phyloP scores from a whole-genome alignment of 768 basidiomycete species.

The Suillus subaureus region DNA sequence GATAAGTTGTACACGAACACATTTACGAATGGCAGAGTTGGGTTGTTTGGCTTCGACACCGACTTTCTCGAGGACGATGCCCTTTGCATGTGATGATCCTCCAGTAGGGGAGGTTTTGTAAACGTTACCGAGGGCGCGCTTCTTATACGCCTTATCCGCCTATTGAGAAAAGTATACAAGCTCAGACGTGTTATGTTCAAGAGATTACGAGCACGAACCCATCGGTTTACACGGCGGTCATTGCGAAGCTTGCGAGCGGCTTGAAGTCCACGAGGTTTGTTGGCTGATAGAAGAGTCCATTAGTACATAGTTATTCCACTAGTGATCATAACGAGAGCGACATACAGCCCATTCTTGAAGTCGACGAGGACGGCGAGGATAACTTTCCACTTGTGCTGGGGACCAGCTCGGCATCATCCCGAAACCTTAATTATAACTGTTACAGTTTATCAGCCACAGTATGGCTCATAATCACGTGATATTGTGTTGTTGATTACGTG shows the following conservation, averaged over 20 bases:
- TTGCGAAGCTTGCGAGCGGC: constrained; percentile 98
- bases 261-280: constrained; percentile 99
- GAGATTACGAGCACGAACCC: constrained; percentile 59
- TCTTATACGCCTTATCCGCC: constrained; percentile 99
- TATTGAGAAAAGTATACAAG: constrained; percentile 30
- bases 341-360: constrained; percentile 85
- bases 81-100: constrained; percentile 99
- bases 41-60: constrained; percentile 99
- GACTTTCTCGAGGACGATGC: constrained; percentile 99
- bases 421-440: constrained; percentile 46
- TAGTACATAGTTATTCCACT: background rate
- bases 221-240: constrained; percentile 93
- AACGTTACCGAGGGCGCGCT: constrained; percentile 97
- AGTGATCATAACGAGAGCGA: constrained; percentile 30
- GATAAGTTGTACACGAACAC: constrained; percentile 99
- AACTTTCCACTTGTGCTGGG: constrained; percentile 16
- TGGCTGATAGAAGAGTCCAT: constrained; percentile 52
- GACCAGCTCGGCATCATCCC: constrained; percentile 32
- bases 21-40: constrained; percentile 99
- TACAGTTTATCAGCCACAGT: constrained; percentile 43
- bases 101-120: constrained; percentile 99
- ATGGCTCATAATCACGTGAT: constrained; percentile 10
- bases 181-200: constrained; percentile 18
- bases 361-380: constrained; percentile 49
- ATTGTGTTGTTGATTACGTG: too few relatives aligned